phyloP scores from a whole-genome alignment of 2,329 filamentous ascomycete genomes.

The Colletotrichum sp. region DNA sequence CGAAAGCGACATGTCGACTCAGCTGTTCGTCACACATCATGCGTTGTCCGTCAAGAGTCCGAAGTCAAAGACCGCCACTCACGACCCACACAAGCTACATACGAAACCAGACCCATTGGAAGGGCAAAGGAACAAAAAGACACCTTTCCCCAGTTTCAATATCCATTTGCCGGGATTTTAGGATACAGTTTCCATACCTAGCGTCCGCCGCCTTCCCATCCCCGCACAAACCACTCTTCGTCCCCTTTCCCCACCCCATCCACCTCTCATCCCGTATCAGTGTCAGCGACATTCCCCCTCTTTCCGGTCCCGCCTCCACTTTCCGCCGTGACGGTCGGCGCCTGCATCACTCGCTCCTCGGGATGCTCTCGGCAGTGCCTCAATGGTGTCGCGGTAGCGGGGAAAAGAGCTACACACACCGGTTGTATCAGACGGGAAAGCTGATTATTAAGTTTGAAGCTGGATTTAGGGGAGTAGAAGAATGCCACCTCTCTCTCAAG shows the following conservation, averaged over 20 bases:
- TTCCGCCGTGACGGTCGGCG: background rate
- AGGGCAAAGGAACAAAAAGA: background rate
- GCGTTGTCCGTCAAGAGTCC: background rate
- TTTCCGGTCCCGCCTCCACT: slow-evolving; percentile 18
- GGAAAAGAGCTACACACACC: background rate
- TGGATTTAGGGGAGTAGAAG: background rate
- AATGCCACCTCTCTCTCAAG: background rate
- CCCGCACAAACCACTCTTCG: background rate
- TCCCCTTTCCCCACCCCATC: background rate
- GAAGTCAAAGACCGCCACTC: background rate
- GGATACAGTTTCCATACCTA: background rate
- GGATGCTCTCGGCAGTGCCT: slow-evolving; percentile 8
- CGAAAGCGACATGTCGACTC: background rate
- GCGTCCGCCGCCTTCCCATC: background rate
- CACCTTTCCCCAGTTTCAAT: background rate
- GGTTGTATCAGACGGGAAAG: background rate
- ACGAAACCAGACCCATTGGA: background rate
- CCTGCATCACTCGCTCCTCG: background rate
- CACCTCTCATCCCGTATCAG: background rate
- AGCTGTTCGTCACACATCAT: background rate
- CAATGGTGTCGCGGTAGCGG: background rate
- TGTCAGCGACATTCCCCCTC: background rate
- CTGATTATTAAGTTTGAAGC: background rate
- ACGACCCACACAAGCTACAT: background rate
- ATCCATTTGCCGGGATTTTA: background rate